Conservation (phyloP, 108 stramenopile genomes). For the Cylindrotheca closterium region DNA sequence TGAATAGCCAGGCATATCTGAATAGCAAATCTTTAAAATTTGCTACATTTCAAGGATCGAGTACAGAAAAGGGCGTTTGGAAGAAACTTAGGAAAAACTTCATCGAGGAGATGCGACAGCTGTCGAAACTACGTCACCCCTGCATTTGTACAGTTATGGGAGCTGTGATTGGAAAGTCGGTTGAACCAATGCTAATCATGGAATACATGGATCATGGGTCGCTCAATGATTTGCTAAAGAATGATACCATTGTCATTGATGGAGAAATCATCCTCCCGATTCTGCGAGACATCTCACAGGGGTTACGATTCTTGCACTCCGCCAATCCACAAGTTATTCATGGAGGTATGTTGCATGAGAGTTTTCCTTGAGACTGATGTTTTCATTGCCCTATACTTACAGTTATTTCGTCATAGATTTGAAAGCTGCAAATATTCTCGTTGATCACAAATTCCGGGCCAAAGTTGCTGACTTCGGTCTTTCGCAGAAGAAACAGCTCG, state of each 20-base stretch:
- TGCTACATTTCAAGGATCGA: no score
- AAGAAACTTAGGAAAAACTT: no score
- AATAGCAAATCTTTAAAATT: no score
- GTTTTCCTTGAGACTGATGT: no score
- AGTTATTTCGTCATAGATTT: no score
- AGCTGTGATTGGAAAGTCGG: conserved; percentile 20
- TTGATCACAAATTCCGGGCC: conserved; percentile 53
- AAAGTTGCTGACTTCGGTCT: conserved; percentile 70
- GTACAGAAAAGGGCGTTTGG: no score
- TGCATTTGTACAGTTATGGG: conserved; percentile 57
- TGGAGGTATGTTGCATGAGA: no score
- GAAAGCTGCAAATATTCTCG: conserved; percentile 51
- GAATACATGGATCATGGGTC: conserved; percentile 63
- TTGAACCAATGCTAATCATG: conserved; percentile 45
- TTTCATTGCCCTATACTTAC: no score
- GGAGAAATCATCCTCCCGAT: conserved; percentile 51
- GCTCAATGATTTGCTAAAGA: conserved; percentile 56
- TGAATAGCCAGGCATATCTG: no score
- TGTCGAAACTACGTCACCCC: conserved; percentile 51
- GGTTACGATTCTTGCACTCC: conserved; percentile 55
- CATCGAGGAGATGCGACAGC: conserved; percentile 42
- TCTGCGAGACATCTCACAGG: conserved; percentile 47
- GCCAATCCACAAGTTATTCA: conserved; percentile 52
- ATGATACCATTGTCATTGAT: conserved; percentile 49
- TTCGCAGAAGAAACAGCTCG: conserved; percentile 38